Base-by-base conservation (phyloP, 768 basidiomycete genomes). In the Symmetrospora coprosmae region DNA sequence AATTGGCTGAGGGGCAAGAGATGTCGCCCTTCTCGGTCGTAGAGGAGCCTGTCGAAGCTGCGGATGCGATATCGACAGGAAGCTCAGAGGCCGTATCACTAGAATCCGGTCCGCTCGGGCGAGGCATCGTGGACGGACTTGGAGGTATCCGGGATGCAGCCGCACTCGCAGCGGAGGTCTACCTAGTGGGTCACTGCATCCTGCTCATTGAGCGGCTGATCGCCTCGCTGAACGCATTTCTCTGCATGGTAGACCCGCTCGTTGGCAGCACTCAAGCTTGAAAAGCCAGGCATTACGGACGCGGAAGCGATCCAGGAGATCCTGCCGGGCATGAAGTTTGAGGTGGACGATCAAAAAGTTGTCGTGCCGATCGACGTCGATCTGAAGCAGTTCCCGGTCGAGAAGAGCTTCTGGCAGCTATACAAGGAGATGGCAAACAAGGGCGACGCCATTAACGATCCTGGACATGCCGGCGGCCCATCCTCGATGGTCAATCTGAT, bases 381-480 rank as follows among this genome's bases (percentile, higher is more conserved):
- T 0, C 63, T 69, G 16, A 65, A 66, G 43, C 63, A 64, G 4
- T 69, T 68, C 64, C 68, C 68, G 0, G 30, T 49, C 1, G 63
- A 69, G 8, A 66, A 66, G 58, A 40, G 34, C 21, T 64, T 68
- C 50, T 67, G 66, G 64, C 59, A 66, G 34, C 61, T 35, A 11
- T 21, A 34, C 6, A 41, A 66, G 37, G 63, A 66, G 8, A 64
- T 65, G 6, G 60, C 64, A 4, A 39, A 60, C 5, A 58, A 64
- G 4, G 68, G 68, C 39, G 68, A 69, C 51, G 60, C 68, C 21
- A 66, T 69, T 28, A 40, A 39, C 4, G 67, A 68, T 31, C 62
- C 62, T 6, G 60, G 38, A 28, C n/a, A 25, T 6, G 55, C 43
- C 28, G n/a, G n/a, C n/a, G n/a, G n/a, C n/a, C n/a, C n/a, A n/a